phyloP scores from a whole-genome alignment of 2,329 filamentous ascomycete genomes.

The Monilinia vaccinii-corymbosi region DNA sequence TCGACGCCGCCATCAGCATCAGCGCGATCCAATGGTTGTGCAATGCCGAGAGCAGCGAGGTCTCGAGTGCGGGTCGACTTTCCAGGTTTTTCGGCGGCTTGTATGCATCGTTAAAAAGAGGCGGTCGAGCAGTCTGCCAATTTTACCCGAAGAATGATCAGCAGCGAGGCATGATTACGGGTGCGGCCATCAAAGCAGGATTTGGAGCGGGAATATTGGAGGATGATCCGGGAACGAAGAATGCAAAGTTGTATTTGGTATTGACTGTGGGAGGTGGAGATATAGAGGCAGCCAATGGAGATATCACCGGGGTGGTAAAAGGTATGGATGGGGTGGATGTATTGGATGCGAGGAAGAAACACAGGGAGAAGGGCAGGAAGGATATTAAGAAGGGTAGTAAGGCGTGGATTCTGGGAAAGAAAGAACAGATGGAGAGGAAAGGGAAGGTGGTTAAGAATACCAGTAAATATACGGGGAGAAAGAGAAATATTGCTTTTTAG shows the following conservation, averaged over 20 bases:
- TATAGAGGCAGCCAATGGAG: slow-evolving; percentile 40
- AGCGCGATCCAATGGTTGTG: slow-evolving; percentile 98
- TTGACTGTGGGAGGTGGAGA: slow-evolving; percentile 69
- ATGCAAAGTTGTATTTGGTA: slow-evolving; percentile 90
- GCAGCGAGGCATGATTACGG: slow-evolving; percentile 86
- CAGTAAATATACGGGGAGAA: slow-evolving; percentile 90
- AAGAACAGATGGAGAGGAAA: slow-evolving; percentile 88
- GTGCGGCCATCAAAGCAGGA: slow-evolving; percentile 83
- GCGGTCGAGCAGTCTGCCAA: slow-evolving; percentile 86
- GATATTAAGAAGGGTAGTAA: slow-evolving; percentile 73
- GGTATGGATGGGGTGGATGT: slow-evolving; percentile 86
- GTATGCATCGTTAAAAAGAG: slow-evolving; percentile 74
- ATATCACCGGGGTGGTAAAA: slow-evolving; percentile 84
- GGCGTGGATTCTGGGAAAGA: slow-evolving; percentile 76
- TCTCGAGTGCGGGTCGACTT: slow-evolving; percentile 68
- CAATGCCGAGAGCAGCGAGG: slow-evolving; percentile 84
- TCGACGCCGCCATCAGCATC: slow-evolving; percentile 93
- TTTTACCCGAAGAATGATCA: slow-evolving; percentile 96
- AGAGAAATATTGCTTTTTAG: slow-evolving; percentile 70
- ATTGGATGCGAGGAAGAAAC: slow-evolving; percentile 54
- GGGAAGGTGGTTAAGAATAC: slow-evolving; percentile 88
- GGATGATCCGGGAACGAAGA: slow-evolving; percentile 95
- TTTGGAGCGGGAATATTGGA: slow-evolving; percentile 93
- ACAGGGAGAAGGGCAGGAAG: slow-evolving; percentile 38
- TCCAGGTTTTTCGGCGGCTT: slow-evolving; percentile 86